Evolutionary conservation across 257 asterid species (phyloP).

Genomic region (Petunia secreta): DNA sequence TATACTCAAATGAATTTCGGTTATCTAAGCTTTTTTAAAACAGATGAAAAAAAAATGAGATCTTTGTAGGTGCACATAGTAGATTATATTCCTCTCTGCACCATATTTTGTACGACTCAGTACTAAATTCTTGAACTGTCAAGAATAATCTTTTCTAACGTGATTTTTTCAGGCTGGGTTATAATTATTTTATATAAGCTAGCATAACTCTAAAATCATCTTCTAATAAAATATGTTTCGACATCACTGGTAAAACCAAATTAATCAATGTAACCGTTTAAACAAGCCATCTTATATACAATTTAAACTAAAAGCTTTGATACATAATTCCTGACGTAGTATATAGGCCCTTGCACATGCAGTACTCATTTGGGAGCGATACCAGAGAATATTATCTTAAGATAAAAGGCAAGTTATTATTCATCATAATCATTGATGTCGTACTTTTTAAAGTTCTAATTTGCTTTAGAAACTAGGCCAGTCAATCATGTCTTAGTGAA

Average conservation of each 20-base stretch:
- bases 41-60: too few species aligned
- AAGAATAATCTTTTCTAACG: too few species aligned
- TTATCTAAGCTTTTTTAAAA: too few species aligned
- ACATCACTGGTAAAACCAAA: background rate
- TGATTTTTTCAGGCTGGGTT: too few species aligned
- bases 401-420: slow-evolving; percentile 23
- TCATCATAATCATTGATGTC: slow-evolving; percentile 23
- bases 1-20: too few species aligned
- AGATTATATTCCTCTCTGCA: too few species aligned
- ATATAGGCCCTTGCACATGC: background rate
- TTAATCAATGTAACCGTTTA: background rate
- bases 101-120: too few species aligned
- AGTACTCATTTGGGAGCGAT: slow-evolving; percentile 27
- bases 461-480: slow-evolving; percentile 19
- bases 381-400: slow-evolving; percentile 24
- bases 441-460: slow-evolving; percentile 7
- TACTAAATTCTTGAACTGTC: too few species aligned
- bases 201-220: background rate
- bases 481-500: slow-evolving; percentile 26
- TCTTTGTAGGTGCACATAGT: too few species aligned
- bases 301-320: background rate
- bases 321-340: background rate
- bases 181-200: too few species aligned
- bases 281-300: background rate
- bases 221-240: background rate